Evolutionary conservation across 371 early-diverging fungal genomes (phyloP).

Genomic region (Dinochytrium kinnereticum): DNA sequence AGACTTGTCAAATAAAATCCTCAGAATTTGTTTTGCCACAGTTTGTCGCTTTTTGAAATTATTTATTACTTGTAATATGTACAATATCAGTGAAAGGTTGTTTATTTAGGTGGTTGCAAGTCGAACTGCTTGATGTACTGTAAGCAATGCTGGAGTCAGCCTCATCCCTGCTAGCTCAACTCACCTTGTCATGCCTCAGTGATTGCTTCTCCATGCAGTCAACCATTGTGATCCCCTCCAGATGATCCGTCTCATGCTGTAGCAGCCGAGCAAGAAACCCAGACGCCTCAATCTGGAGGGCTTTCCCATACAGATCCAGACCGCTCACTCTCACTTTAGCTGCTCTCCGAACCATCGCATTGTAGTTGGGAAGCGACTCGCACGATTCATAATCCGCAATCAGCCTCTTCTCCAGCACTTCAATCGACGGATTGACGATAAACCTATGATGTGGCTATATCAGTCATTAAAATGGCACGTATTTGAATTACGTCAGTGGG

Average conservation of each 20-base stretch:
- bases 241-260: conserved; percentile 59
- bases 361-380: conserved; percentile 52
- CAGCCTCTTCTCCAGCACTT: conserved; percentile 36
- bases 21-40: too few species aligned
- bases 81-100: too few species aligned
- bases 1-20: too few species aligned
- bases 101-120: too few species aligned
- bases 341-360: conserved; percentile 48
- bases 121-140: too few species aligned
- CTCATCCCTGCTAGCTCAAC: too few species aligned
- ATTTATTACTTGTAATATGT: too few species aligned
- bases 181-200: conserved; percentile 49
- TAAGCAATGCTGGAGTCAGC: too few species aligned
- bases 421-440: conserved; percentile 49
- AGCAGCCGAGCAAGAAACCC: conserved; percentile 51
- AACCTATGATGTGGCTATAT: conserved; percentile 41
- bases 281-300: conserved; percentile 26
- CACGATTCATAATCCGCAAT: conserved; percentile 50
- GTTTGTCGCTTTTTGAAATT: too few species aligned
- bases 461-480: conserved; percentile 18
- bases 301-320: conserved; percentile 44
- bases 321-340: conserved; percentile 35
- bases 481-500: conserved; percentile 3
- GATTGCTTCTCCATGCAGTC: conserved; percentile 48
- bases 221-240: conserved; percentile 45